Conservation (phyloP, 495 filamentous ascomycete species). For the Neurospora tetraspora region DNA sequence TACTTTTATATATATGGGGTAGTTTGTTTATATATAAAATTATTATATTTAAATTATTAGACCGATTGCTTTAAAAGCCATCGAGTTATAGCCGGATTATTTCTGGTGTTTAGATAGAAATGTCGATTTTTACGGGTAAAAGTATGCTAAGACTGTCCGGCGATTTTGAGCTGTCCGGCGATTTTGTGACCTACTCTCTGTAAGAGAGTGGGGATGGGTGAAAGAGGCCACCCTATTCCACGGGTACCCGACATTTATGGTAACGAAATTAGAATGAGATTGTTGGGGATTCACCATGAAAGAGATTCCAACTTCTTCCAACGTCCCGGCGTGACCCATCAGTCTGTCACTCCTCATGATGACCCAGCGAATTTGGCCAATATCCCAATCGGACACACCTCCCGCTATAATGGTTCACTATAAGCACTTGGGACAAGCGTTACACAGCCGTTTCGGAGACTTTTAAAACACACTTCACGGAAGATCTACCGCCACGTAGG, state of each 20-base stretch:
- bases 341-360: neutral
- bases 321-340: neutral
- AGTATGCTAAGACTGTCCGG: too few species aligned
- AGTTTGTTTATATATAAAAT: too few species aligned
- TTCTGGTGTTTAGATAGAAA: too few species aligned
- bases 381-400: neutral
- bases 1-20: too few species aligned
- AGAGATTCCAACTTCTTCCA: neutral
- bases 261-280: neutral
- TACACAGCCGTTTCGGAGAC: neutral
- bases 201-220: too few species aligned
- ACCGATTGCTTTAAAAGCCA: too few species aligned
- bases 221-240: too few species aligned
- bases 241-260: neutral
- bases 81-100: too few species aligned
- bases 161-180: too few species aligned
- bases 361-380: neutral
- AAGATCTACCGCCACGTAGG: neutral
- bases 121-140: too few species aligned
- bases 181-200: too few species aligned
- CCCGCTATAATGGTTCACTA: neutral
- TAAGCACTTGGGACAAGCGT: neutral
- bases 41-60: too few species aligned
- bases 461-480: neutral
- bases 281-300: neutral